Evolutionary conservation across 1,284 basidiomycete genomes (phyloP).

Genomic region (Trametes pubescens): DNA sequence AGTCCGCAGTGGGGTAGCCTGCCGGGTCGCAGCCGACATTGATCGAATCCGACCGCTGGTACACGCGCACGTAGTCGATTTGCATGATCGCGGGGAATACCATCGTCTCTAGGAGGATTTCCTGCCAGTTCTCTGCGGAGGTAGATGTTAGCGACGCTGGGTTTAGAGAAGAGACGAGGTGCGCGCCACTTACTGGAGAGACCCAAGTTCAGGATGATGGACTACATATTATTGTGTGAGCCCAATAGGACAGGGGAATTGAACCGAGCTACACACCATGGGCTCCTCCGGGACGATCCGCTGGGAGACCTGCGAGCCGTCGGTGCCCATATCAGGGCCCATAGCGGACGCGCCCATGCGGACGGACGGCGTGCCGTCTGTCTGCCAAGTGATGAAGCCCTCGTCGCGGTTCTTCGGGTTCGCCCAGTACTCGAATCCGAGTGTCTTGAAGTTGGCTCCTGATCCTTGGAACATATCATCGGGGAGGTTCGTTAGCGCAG

Average conservation of each 20-base stretch:
- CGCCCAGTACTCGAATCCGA: slow-evolving; percentile 76
- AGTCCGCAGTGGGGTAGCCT: slow-evolving; percentile 59
- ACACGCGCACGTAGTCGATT: slow-evolving; percentile 71
- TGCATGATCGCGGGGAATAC: slow-evolving; percentile 51
- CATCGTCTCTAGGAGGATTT: slow-evolving; percentile 50
- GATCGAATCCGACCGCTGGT: slow-evolving; percentile 52
- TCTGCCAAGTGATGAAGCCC: slow-evolving; percentile 74
- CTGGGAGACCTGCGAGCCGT: slow-evolving; percentile 59
- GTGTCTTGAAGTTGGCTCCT: slow-evolving; percentile 49
- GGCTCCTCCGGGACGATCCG: slow-evolving; percentile 61
- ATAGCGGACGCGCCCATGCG: slow-evolving; percentile 64
- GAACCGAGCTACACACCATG: slow-evolving; percentile 51
- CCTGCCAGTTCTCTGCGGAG: slow-evolving; percentile 59
- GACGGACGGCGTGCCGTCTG: slow-evolving; percentile 59
- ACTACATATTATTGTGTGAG: slow-evolving; percentile 40
- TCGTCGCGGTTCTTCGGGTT: slow-evolving; percentile 60
- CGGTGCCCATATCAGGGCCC: slow-evolving; percentile 56
- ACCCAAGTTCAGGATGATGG: slow-evolving; percentile 51
- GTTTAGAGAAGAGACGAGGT: not conserved
- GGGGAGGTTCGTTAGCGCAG: slow-evolving; percentile 57
- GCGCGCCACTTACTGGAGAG: slow-evolving; percentile 46
- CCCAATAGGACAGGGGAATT: too few relatives aligned
- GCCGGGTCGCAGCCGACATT: slow-evolving; percentile 66
- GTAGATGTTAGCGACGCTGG: not conserved
- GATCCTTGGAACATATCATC: slow-evolving; percentile 64